These are phyloP conservation scores for Areca catechu DNA, from an alignment of 176 grass and related monocot species.

Conservation along the genomic window DNA sequence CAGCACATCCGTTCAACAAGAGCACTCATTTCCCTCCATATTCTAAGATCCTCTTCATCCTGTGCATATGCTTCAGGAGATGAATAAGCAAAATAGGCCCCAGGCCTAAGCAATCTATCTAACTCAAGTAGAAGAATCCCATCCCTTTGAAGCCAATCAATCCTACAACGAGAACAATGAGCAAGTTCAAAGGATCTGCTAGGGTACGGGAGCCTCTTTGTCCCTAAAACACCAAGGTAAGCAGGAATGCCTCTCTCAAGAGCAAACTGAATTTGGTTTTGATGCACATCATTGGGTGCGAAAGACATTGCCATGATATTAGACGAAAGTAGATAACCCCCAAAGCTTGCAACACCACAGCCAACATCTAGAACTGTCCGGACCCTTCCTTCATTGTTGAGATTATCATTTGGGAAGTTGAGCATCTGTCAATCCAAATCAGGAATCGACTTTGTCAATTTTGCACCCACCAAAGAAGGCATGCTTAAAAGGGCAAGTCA, in stretches of 20 bases:
- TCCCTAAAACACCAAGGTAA: constrained; percentile 94
- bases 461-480: not conserved
- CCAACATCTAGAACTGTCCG: constrained; percentile 94
- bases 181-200: constrained; percentile 96
- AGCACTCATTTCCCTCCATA: constrained; percentile 94
- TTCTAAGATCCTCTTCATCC: constrained; percentile 87
- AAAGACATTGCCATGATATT: constrained; percentile 92
- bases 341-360: constrained; percentile 96
- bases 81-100: constrained; percentile 96
- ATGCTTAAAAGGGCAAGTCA: not conserved
- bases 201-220: constrained; percentile 92
- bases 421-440: constrained; percentile 54
- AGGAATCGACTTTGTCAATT: not conserved
- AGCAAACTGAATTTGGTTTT: constrained; percentile 99
- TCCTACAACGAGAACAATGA: constrained; percentile 95
- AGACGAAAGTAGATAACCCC: constrained; percentile 91
- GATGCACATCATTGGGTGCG: constrained; percentile 99
- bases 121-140: constrained; percentile 92
- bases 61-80: constrained; percentile 98
- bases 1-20: constrained; percentile 98
- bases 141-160: constrained; percentile 96
- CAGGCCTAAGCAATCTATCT: constrained; percentile 89
- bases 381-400: constrained; percentile 87
- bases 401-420: constrained; percentile 70
- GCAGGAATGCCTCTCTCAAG: constrained; percentile 98